Conservation (phyloP, 495 filamentous ascomycete species). For the Lasiosphaeria miniovina region DNA sequence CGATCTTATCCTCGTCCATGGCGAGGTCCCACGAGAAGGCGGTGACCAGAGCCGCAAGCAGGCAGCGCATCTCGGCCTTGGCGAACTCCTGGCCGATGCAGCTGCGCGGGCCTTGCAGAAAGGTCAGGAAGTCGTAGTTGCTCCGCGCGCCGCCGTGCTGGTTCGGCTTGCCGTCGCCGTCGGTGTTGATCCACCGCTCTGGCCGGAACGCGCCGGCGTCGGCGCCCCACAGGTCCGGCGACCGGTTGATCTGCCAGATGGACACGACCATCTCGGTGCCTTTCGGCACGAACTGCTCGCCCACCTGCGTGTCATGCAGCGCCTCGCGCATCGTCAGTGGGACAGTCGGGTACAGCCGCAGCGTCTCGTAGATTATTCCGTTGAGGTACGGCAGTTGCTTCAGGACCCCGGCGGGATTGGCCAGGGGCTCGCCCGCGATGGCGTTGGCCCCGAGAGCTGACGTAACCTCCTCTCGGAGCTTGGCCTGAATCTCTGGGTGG, state of each 20-base stretch:
- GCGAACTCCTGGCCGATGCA: constrained; percentile 71
- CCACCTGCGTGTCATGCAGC: constrained; percentile 25
- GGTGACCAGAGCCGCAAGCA: no score
- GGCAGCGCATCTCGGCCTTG: no score
- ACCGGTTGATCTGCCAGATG: constrained; percentile 14
- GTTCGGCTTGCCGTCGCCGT: constrained; percentile 16
- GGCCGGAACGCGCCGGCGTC: constrained; percentile 16
- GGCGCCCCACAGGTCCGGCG: constrained; percentile 17
- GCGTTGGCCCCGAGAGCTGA: constrained; percentile 49
- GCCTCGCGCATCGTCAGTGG: constrained; percentile 60
- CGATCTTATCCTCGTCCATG: no score
- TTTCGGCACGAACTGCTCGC: constrained; percentile 15
- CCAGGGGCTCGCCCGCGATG: constrained; percentile 27
- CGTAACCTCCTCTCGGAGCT: constrained; percentile 50
- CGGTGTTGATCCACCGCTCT: constrained; percentile 26
- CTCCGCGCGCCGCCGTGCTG: constrained; percentile 48
- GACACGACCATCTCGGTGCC: constrained; percentile 21
- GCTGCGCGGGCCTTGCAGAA: constrained; percentile 56
- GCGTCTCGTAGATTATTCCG: constrained; percentile 40
- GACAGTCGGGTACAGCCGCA: constrained; percentile 44
- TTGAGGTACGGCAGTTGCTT: constrained; percentile 52
- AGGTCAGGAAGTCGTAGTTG: constrained; percentile 58
- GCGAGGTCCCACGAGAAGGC: no score
- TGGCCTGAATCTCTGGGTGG: constrained; percentile 40
- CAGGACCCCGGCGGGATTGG: constrained; percentile 45